Evolutionary conservation across 345 rosid genomes (phyloP).

Genomic region (Eucalyptus polybractea): DNA sequence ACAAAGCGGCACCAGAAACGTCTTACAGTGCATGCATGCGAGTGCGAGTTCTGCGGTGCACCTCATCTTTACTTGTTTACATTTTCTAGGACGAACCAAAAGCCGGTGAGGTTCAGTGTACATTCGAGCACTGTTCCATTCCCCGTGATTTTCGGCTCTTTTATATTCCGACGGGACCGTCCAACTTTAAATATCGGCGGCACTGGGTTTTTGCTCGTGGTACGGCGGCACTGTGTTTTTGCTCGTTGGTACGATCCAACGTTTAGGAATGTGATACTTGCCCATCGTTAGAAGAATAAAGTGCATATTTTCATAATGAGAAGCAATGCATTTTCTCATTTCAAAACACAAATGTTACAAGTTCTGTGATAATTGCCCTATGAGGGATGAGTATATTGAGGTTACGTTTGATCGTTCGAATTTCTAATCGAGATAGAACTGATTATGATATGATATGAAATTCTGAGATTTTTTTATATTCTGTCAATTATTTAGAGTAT

Average conservation of each 20-base stretch:
- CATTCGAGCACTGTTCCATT: neutral
- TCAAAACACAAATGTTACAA: neutral
- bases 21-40: neutral
- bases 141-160: neutral
- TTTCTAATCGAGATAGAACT: too few relatives aligned
- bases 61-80: neutral
- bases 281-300: neutral
- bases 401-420: accelerated
- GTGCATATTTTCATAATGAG: neutral
- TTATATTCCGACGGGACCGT: neutral
- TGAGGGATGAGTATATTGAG: neutral
- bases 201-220: neutral
- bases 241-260: neutral
- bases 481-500: accelerated
- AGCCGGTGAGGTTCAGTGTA: neutral
- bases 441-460: too few relatives aligned
- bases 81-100: neutral
- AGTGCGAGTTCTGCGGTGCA: neutral
- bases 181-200: neutral
- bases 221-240: neutral
- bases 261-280: neutral
- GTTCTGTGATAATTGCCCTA: accelerated
- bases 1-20: neutral
- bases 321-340: neutral
- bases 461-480: accelerated